Percentiles rank a stretch among this genome's conserved stretches.
phyloP scores from a whole-genome alignment of 345 rosid species.

The Acer negundo region DNA sequence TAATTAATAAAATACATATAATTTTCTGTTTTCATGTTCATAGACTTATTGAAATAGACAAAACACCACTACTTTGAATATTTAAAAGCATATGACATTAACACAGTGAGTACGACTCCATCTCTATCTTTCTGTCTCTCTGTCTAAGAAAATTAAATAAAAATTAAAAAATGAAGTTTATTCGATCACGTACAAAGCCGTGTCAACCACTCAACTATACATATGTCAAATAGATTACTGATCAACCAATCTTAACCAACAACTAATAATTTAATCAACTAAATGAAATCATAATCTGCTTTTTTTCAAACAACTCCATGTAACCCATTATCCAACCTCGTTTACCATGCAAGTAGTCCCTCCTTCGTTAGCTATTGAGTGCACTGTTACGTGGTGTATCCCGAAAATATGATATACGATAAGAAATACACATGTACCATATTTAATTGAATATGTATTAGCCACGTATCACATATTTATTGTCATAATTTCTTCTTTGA shows the following conservation, averaged over 20 bases:
- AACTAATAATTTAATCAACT: neutral
- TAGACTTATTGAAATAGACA: constrained; percentile 10
- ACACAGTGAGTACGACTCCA: neutral
- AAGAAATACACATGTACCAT: too few relatives aligned
- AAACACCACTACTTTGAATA: neutral
- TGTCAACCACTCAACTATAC: constrained; percentile 25
- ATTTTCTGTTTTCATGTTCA: neutral
- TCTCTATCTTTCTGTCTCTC: neutral
- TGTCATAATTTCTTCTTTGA: too few relatives aligned
- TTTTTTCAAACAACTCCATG: neutral
- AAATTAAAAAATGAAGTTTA: constrained; percentile 3
- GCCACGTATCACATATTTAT: too few relatives aligned
- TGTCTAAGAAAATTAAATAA: constrained; percentile 6
- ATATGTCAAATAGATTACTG: constrained; percentile 21
- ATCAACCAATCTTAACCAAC: constrained; percentile 18
- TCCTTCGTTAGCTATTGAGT: too few relatives aligned
- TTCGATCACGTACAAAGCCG: constrained; percentile 26
- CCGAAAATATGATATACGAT: too few relatives aligned
- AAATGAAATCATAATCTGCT: neutral
- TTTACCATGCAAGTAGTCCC: neutral
- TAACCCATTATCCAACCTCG: neutral
- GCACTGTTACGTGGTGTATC: too few relatives aligned
- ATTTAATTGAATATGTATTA: too few relatives aligned
- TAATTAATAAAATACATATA: neutral
- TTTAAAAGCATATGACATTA: neutral